phyloP scores from a whole-genome alignment of 257 asterid species.

The Primulina tabacum region DNA sequence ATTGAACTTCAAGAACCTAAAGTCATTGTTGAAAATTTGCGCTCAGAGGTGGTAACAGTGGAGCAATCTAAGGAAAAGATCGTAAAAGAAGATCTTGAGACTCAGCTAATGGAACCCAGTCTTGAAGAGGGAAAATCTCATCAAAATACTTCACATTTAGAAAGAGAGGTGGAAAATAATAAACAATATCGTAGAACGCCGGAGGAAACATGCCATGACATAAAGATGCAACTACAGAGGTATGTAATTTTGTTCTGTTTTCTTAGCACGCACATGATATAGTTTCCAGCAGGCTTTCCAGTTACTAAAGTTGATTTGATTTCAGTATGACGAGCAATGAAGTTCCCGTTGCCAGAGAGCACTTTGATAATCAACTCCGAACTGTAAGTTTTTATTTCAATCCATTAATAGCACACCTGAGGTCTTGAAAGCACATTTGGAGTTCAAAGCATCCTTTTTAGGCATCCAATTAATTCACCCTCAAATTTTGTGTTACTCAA shows the following conservation, averaged over 20 bases:
- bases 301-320: slow-evolving; percentile 24
- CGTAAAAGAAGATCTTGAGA: slow-evolving; percentile 42
- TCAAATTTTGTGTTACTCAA: too few relatives aligned
- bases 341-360: slow-evolving; percentile 31
- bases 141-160: slow-evolving; percentile 33
- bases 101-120: slow-evolving; percentile 34
- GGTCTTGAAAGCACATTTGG: neutral
- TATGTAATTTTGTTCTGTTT: slow-evolving; percentile 27
- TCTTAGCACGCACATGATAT: slow-evolving; percentile 12
- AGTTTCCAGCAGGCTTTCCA: slow-evolving; percentile 1
- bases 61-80: slow-evolving; percentile 34
- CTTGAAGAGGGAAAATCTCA: slow-evolving; percentile 39
- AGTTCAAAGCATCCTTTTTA: too few relatives aligned
- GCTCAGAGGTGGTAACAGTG: slow-evolving; percentile 33
- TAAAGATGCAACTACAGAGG: slow-evolving; percentile 47
- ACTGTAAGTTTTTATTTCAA: slow-evolving; percentile 45
- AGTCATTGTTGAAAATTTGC: slow-evolving; percentile 35
- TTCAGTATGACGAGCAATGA: slow-evolving; percentile 43
- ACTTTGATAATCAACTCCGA: slow-evolving; percentile 42
- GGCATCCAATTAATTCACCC: neutral
- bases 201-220: slow-evolving; percentile 36
- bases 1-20: slow-evolving; percentile 47
- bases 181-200: slow-evolving; percentile 25
- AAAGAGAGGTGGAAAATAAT: slow-evolving; percentile 36
- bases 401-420: neutral